Evolutionary conservation across 306 rosid genomes (phyloP), one percentile per base, ranked within the genome.

Genomic region (Glycine soja): DNA sequence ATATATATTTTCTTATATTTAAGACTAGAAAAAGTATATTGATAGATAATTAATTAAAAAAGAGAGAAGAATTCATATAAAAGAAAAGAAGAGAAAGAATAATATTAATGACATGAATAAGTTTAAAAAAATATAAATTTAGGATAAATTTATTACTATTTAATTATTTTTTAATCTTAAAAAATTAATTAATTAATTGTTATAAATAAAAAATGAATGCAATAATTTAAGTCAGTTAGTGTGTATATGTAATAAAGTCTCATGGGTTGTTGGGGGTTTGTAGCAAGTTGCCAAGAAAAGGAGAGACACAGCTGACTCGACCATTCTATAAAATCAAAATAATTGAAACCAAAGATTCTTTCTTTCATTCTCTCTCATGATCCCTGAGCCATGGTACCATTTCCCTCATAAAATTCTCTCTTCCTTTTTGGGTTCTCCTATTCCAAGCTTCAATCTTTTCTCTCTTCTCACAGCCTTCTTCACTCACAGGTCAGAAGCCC

Each of bases 401-500:
- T 80, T 77, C 59, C 71, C 56, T 54, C 77, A 14, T 79, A 73
- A 81, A 75, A 62, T 46, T 81, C 75, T 70, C 74, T 56, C 54
- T 81, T 52, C 56, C 48, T 7, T 12, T 40, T 48, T 50, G 63
- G 74, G 59, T 70, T 81, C 66, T 43, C 63, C 70, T 62, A 54
- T 65, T 79, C 73, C 69, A 70, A 76, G 56, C 77, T 79, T 70
- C 73, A 75, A 30, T 52, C 69, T 50, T 47, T 43, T 56, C 74
- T 48, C 53, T 46, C 74, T 68, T 78, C 62, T 13, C 70, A 2
- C 74, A 42, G 54, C 87, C 85, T 84, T 84, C 82, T 89, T 84
- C 75, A 80, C 86, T 85, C 67, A 57, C 85, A 54, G 72, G 91
- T 93, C 57, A 79, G 83, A 64, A 24, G 34, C 36, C 62, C 83